These are phyloP conservation scores for Stevia rebaudiana DNA, from an alignment of 140 eudicot species.

Conservation along the genomic window DNA sequence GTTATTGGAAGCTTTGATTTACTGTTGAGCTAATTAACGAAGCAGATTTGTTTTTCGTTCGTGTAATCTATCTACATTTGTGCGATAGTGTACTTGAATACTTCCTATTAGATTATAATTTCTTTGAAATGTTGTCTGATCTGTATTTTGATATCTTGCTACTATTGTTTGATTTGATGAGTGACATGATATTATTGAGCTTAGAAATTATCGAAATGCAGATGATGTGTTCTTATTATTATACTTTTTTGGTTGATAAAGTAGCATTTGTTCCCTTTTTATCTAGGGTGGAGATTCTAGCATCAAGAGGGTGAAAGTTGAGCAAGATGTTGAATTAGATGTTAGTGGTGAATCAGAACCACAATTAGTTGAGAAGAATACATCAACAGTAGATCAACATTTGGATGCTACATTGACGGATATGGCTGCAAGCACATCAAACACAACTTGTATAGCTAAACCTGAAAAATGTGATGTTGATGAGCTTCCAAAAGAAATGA, in stretches of 20 bases:
- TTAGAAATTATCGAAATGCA: conserved; percentile 17
- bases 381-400: conserved; percentile 30
- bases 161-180: not conserved
- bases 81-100: not conserved
- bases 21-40: conserved; percentile 1
- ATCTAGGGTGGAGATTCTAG: conserved; percentile 61
- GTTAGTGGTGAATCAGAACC: conserved; percentile 34
- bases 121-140: conserved; percentile 5
- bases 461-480: conserved; percentile 48
- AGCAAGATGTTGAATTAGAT: conserved; percentile 44
- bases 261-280: not conserved
- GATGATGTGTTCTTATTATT: not conserved
- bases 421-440: conserved; percentile 57
- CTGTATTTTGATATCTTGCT: conserved; percentile 5
- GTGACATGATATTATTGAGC: not conserved
- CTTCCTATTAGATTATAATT: not conserved
- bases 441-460: conserved; percentile 27
- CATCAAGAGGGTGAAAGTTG: conserved; percentile 65
- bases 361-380: conserved; percentile 31
- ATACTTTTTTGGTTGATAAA: not conserved
- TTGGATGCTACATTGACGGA: conserved; percentile 39
- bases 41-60: not conserved
- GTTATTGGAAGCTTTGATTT: not conserved
- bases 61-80: not conserved
- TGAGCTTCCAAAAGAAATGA: conserved; percentile 75